Conservation (phyloP, 805 yeast genomes). For the Teunomyces kruisii region DNA sequence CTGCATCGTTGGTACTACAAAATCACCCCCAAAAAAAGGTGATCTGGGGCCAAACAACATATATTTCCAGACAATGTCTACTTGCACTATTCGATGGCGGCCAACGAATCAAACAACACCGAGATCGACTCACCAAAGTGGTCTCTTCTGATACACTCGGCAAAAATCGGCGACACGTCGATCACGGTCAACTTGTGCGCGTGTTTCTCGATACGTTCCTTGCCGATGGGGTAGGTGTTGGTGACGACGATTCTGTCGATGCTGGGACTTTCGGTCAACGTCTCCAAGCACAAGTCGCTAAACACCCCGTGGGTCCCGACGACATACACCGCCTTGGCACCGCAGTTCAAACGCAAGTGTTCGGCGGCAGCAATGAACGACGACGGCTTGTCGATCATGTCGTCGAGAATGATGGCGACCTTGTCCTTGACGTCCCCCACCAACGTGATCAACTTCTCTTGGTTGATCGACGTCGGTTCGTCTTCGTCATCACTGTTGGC, state of each 20-base stretch:
- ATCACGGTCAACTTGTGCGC: conserved; percentile 73
- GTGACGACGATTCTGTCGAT: conserved; percentile 94
- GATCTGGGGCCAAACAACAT: not conserved
- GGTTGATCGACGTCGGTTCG: conserved; percentile 58
- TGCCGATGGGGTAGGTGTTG: conserved; percentile 88
- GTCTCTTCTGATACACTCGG: conserved; percentile 97
- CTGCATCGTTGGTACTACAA: conserved; percentile 49
- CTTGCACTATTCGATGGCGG: conserved; percentile 43
- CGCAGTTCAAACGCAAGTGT: conserved; percentile 92
- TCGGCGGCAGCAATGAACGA: conserved; percentile 97
- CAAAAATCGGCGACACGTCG: conserved; percentile 92
- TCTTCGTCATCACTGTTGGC: conserved; percentile 86
- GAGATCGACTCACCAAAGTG: conserved; percentile 98
- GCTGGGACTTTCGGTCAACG: conserved; percentile 71
- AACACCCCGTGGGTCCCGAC: conserved; percentile 97
- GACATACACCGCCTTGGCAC: conserved; percentile 86
- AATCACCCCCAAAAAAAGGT: conserved; percentile 3
- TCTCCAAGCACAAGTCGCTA: conserved; percentile 81
- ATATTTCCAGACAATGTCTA: not conserved
- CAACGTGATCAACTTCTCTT: conserved; percentile 87
- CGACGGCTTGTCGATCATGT: conserved; percentile 94
- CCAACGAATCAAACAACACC: conserved; percentile 85
- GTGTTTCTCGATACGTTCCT: conserved; percentile 54
- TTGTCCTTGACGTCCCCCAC: conserved; percentile 94
- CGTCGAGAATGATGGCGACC: conserved; percentile 93